Conservation (phyloP, 75 land plant species). For the Cupressus sempervirens region DNA sequence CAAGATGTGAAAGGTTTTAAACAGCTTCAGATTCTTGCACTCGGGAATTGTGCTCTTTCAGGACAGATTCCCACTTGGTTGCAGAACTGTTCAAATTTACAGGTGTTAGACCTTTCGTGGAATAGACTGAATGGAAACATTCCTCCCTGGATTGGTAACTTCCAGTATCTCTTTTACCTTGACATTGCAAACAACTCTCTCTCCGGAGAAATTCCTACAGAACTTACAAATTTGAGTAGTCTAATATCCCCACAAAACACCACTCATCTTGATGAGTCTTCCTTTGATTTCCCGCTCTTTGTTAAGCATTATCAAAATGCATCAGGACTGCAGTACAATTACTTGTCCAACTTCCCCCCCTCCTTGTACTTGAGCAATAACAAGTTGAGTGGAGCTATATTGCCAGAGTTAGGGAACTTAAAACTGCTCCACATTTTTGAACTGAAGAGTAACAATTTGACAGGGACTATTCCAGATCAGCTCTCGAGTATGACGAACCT, state of each 20-base stretch:
- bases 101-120: conserved; percentile 56
- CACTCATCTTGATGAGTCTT: not conserved
- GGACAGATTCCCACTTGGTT: conserved; percentile 49
- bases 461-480: conserved; percentile 52
- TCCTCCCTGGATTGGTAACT: conserved; percentile 52
- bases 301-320: conserved; percentile 6
- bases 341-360: conserved; percentile 24
- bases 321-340: conserved; percentile 17
- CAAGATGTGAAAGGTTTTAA: conserved; percentile 22
- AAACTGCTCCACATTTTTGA: conserved; percentile 47
- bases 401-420: conserved; percentile 38
- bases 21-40: conserved; percentile 29
- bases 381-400: conserved; percentile 20
- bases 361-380: conserved; percentile 27
- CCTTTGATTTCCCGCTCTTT: conserved; percentile 1
- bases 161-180: conserved; percentile 48
- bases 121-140: conserved; percentile 57
- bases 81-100: conserved; percentile 18
- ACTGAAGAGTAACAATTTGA: conserved; percentile 46
- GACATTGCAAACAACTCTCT: conserved; percentile 73
- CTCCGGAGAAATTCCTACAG: conserved; percentile 50
- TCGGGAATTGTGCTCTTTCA: conserved; percentile 31
- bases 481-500: conserved; percentile 43
- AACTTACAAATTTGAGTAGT: conserved; percentile 34
- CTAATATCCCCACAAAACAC: conserved; percentile 10